Evolutionary conservation across 2,329 filamentous ascomycete genomes (phyloP), one percentile per base, ranked within the genome.

Genomic region (Aspergillus fumigatus): DNA sequence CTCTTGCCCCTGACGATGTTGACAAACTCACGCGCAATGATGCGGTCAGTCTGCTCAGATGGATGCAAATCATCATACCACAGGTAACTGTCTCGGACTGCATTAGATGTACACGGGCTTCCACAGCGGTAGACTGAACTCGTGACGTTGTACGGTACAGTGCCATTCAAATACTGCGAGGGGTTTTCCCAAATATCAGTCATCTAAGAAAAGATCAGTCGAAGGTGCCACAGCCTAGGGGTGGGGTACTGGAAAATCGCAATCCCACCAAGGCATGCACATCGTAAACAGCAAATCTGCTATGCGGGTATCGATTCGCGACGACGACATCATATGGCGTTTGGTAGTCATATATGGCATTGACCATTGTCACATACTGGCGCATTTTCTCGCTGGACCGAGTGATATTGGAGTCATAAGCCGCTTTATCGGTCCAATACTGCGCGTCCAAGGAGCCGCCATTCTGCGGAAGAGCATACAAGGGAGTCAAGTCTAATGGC

Each of bases 21-120:
- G 7, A 82, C 70, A 68, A 86, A 86, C 54, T 82, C 79, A 58
- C 70, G 73, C 25, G 82, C 84, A 55, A 86, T 77, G 49, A 79
- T 75, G 63, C 81, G 76, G 72, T 83, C 80, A 11, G 85, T 81
- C 73, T 84, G 83, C 72, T 85, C 80, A 38, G 84, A 85, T 0
- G 88, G 87, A 75, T 92, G 89, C 67, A 92, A 70, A 66, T 85
- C 82, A 72, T 92, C 88, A 63, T 80, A 88, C 87, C 88, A 92
- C 70, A 90, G 60, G 57, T 74, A 57, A 2, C 48, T 51, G 21
- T 54, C 48, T 17, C 41, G 52, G 3, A 21, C 43, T 3, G 48
- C 48, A 3, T 21, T 47, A 2, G 23, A 11, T 2, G 26, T n/a
- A 41, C 51, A 54, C 4, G 38, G 21, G 9, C 32, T 32, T 1